Base-by-base conservation (phyloP, 192 early-diverging fungal genomes). In the Powellomyces hirtus region DNA sequence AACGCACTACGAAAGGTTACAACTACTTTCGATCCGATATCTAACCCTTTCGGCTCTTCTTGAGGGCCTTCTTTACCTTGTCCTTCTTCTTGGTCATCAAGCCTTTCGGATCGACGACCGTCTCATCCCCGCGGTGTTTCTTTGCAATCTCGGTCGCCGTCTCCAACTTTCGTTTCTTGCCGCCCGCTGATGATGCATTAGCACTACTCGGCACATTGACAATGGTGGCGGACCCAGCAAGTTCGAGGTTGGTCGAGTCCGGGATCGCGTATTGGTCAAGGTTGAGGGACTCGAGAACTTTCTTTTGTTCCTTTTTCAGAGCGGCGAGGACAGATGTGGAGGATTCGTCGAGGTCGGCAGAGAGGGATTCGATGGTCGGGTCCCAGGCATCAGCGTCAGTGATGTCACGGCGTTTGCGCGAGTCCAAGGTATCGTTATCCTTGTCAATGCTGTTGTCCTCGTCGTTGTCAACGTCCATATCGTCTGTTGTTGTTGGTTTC, bases 301-400 rank as follows among this genome's bases (percentile, higher is more conserved):
- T 89, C 51, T 83, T 80, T 72, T 96, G 94, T 58, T 91, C 89
- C 24, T 76, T 72, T 68, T 77, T 83, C 63, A 94, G 76, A 30
- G 78, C 76, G 4, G 78, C 77, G 2, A 38, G 33, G 11, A 78
- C 88, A 63, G 91, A 88, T 22, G 88, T 76, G 16, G 89, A 94
- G n/a, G 89, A 93, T 57, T 92, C 88, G 8, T 85, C 84, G 61
- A 97, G 78, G 67, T 97, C 97, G 22, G 90, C 88, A 31, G 91
- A 90, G n/a, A 97, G 70, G 11, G 88, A 72, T 30, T 88, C 79
- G n/a, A 68, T 75, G 6, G 89, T 79, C 0, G 95, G 93, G 40
- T 94, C 92, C 97, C 97, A 99, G 6, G 89, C 81, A 3, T 79
- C 88, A 4, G 92, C 95, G 61, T 93, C 86, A n/a, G 76, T 80